Evolutionary conservation across 805 yeast genomes (phyloP).

Genomic region (Metschnikowia colocasiae): DNA sequence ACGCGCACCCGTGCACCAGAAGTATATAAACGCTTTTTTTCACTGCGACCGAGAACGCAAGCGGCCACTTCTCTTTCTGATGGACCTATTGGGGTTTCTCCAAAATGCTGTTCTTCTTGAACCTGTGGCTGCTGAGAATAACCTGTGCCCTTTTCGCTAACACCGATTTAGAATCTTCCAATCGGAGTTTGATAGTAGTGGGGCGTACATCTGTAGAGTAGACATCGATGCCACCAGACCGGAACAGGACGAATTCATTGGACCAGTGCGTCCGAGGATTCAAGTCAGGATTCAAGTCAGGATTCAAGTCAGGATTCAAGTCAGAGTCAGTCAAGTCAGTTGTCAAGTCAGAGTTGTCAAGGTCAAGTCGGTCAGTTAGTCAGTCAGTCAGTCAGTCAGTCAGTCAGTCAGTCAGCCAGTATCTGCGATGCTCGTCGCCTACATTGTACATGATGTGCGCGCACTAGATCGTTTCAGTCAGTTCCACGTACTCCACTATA

Average conservation of each 20-base stretch:
- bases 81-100: constrained; percentile 19
- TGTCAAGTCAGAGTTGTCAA: too few species aligned
- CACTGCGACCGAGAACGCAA: background rate
- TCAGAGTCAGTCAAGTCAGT: too few species aligned
- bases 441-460: too few species aligned
- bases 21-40: constrained; percentile 1
- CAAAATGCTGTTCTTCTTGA: constrained; percentile 15
- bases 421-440: too few species aligned
- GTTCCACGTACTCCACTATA: background rate
- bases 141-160: constrained; percentile 22
- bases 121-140: constrained; percentile 17
- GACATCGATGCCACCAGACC: too few species aligned
- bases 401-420: too few species aligned
- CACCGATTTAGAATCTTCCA: constrained; percentile 19
- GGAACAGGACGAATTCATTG: too few species aligned
- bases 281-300: too few species aligned
- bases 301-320: too few species aligned
- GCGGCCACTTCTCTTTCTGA: constrained; percentile 17
- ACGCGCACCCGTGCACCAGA: constrained; percentile 14
- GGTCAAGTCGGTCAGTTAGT: too few species aligned
- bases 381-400: too few species aligned
- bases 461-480: background rate
- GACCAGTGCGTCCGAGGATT: too few species aligned
- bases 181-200: constrained; percentile 24
- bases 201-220: constrained; percentile 16